Conservation (phyloP, 805 yeast species). For the Candida ovalis region DNA sequence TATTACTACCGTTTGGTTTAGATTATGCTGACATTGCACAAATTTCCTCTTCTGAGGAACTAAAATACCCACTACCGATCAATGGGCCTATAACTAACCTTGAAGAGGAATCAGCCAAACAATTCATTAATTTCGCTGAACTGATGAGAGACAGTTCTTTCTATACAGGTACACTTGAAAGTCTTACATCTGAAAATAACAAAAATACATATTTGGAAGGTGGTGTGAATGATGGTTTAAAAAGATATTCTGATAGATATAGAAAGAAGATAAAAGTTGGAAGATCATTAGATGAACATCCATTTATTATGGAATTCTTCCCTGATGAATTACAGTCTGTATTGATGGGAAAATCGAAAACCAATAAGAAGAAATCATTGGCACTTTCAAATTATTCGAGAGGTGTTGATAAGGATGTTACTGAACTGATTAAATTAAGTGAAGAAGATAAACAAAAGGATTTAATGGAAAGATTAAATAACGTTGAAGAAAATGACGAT, state of each 20-base stretch:
- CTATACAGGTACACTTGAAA: conserved; percentile 50
- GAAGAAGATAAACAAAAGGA: conserved; percentile 29
- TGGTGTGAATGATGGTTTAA: conserved; percentile 61
- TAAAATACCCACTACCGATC: conserved; percentile 53
- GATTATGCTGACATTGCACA: conserved; percentile 57
- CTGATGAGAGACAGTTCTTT: conserved; percentile 64
- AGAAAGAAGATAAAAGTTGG: conserved; percentile 67
- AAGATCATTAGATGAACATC: conserved; percentile 72
- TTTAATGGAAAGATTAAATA: conserved; percentile 31
- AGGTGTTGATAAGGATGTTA: conserved; percentile 36
- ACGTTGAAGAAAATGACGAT: conserved; percentile 38
- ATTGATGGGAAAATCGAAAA: conserved; percentile 54
- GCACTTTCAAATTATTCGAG: conserved; percentile 37
- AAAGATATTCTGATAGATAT: conserved; percentile 79
- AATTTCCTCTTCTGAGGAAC: conserved; percentile 31
- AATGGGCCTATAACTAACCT: conserved; percentile 50
- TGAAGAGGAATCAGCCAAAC: conserved; percentile 53
- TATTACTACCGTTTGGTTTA: conserved; percentile 64
- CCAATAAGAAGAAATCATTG: conserved; percentile 46
- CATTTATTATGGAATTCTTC: conserved; percentile 64
- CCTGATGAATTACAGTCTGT: conserved; percentile 74
- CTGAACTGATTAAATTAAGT: conserved; percentile 22
- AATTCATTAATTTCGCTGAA: conserved; percentile 49
- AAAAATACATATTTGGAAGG: conserved; percentile 35
- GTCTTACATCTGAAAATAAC: conserved; percentile 17